Conservation (phyloP, 2,329 filamentous ascomycete species). For the Penicillium capsulatum region DNA sequence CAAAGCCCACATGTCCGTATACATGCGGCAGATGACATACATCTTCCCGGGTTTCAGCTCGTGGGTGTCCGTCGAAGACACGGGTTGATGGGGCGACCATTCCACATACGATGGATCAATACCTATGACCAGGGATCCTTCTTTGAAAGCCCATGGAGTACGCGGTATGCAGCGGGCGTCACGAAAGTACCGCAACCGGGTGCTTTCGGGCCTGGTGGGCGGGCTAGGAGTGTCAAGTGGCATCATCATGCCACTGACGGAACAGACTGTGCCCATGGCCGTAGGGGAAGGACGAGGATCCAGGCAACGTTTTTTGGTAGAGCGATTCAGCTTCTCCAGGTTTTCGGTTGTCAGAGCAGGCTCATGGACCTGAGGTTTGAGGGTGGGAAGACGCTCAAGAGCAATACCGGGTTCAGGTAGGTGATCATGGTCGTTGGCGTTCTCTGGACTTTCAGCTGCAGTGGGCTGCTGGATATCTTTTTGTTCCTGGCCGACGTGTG, state of each 20-base stretch:
- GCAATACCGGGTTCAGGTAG: no score
- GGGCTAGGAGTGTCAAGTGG: no score
- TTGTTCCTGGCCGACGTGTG: no score
- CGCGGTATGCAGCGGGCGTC: slow-evolving; percentile 24
- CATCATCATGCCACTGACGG: no score
- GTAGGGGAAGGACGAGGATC: slow-evolving; percentile 4
- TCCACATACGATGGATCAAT: slow-evolving; percentile 23
- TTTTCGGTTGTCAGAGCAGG: background rate
- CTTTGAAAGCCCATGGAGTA: slow-evolving; percentile 27
- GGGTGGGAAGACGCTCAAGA: no score
- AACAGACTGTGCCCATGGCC: no score
- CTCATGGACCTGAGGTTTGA: no score
- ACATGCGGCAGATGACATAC: slow-evolving; percentile 30
- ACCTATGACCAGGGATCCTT: slow-evolving; percentile 30
- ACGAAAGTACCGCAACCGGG: slow-evolving; percentile 19
- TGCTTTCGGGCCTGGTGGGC: no score
- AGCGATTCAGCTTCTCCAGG: slow-evolving; percentile 18
- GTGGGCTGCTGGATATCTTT: no score
- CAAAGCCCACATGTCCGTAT: slow-evolving; percentile 35
- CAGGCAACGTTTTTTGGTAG: no score
- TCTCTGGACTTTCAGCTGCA: no score
- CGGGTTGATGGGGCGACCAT: slow-evolving; percentile 12
- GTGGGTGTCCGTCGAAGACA: slow-evolving; percentile 23
- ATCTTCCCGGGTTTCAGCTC: slow-evolving; percentile 27
- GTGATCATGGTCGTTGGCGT: no score